These are phyloP conservation scores for Danielia oregonensis DNA, from an alignment of 805 yeast genomes.

Conservation along the genomic window DNA sequence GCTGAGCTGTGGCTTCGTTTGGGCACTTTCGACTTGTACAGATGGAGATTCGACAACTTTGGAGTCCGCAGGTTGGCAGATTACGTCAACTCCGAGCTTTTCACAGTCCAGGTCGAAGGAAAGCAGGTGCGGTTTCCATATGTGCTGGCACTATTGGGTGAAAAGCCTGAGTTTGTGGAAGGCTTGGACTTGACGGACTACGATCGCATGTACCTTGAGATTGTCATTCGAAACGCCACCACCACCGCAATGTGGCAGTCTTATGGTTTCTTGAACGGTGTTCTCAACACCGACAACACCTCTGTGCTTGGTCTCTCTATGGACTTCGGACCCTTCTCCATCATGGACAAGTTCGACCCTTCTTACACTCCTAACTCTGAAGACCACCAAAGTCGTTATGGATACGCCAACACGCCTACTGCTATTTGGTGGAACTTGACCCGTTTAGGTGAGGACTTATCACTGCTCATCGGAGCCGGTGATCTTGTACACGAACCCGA, in stretches of 20 bases:
- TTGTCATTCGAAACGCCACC: constrained; percentile 68
- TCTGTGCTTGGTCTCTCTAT: constrained; percentile 83
- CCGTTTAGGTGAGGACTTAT: constrained; percentile 78
- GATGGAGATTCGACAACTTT: constrained; percentile 65
- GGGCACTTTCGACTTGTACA: constrained; percentile 82
- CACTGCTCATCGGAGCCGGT: constrained; percentile 77
- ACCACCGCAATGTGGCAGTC: constrained; percentile 84
- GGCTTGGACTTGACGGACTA: constrained; percentile 47
- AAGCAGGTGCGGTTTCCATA: constrained; percentile 19
- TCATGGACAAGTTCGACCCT: constrained; percentile 82
- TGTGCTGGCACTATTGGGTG: constrained; percentile 21
- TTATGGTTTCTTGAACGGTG: constrained; percentile 93
- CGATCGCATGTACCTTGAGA: constrained; percentile 68
- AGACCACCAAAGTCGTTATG: constrained; percentile 67
- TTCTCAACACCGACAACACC: constrained; percentile 90
- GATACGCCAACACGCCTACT: constrained; percentile 79
- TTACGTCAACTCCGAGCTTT: constrained; percentile 65
- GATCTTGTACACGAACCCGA: constrained; percentile 42
- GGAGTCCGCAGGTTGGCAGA: constrained; percentile 65
- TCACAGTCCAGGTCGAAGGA: constrained; percentile 26
- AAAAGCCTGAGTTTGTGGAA: constrained; percentile 18
- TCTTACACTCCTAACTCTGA: constrained; percentile 86
- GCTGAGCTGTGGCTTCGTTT: constrained; percentile 84
- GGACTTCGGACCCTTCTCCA: constrained; percentile 94
- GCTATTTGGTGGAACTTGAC: constrained; percentile 92